A percentile compares a stretch with the other conserved stretches of the same genome.
phyloP scores from a whole-genome alignment of 768 basidiomycete species.

The Mrakia hoshinonis region DNA sequence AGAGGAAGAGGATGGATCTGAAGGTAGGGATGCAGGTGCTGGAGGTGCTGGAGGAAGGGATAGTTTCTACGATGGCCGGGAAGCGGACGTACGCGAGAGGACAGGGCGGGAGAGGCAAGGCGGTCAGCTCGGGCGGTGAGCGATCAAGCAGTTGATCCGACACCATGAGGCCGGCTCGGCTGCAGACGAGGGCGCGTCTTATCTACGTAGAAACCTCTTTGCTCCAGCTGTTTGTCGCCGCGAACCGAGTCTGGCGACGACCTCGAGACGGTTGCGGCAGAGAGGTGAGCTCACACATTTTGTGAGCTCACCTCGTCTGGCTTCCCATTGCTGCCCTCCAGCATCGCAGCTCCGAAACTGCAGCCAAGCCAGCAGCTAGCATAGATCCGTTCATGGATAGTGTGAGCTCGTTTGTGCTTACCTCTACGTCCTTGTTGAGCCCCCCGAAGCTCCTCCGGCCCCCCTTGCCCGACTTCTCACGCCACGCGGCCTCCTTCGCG shows the following conservation, averaged over 20 bases:
- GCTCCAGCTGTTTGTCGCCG: too few species aligned
- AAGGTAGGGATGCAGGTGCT: neutral
- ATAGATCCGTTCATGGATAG: too few species aligned
- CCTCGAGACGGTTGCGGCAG: too few species aligned
- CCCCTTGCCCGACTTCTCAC: constrained; percentile 73
- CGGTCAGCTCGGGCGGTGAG: neutral
- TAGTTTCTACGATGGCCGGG: neutral
- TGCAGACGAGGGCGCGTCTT: too few species aligned
- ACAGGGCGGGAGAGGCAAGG: neutral
- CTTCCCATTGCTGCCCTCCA: too few species aligned
- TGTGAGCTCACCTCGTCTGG: too few species aligned
- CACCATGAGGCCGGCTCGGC: too few species aligned
- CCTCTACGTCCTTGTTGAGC: constrained; percentile 59
- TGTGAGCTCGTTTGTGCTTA: neutral
- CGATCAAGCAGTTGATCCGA: neutral
- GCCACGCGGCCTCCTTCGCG: constrained; percentile 55
- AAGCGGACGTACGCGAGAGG: neutral
- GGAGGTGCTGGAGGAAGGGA: constrained; percentile 6
- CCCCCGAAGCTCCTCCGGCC: constrained; percentile 39
- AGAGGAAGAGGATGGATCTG: neutral
- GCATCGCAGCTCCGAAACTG: too few species aligned
- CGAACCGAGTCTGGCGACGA: too few species aligned
- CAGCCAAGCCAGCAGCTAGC: neutral
- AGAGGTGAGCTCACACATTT: too few species aligned
- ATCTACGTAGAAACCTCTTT: too few species aligned